A percentile compares a stretch with the other conserved stretches of the same genome.
phyloP scores from a whole-genome alignment of 208 protist species.

The Strigomonas culicis region DNA sequence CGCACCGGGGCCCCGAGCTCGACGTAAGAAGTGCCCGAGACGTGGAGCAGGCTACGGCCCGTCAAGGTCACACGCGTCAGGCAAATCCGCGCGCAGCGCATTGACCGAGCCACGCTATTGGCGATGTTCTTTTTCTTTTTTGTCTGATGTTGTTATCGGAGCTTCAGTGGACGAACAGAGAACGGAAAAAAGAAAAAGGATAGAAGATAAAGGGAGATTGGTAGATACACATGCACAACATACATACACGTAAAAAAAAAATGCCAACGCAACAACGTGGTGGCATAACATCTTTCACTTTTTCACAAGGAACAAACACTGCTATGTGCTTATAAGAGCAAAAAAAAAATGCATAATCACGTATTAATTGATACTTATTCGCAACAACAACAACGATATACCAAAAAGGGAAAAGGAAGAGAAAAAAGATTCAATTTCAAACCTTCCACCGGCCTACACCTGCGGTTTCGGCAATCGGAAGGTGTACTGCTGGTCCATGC shows the following conservation, averaged over 20 bases:
- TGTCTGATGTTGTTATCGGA: background rate
- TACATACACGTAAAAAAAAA: background rate
- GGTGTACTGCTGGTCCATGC: conserved; percentile 87
- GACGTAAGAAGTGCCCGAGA: no score
- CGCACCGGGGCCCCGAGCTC: no score
- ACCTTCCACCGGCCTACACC: background rate
- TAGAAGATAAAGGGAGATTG: background rate
- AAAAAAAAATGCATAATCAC: background rate
- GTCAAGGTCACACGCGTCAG: no score
- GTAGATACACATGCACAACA: no score
- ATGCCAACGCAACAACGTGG: background rate
- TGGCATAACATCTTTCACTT: background rate
- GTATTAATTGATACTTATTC: background rate
- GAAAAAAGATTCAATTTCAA: conserved; percentile 8
- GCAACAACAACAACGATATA: background rate
- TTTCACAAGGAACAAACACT: background rate
- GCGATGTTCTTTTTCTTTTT: background rate
- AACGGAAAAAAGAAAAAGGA: conserved; percentile 9
- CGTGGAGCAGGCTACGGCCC: no score
- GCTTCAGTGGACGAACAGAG: background rate
- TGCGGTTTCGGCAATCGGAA: conserved; percentile 52
- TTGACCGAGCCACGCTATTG: background rate
- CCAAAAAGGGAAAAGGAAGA: conserved; percentile 14
- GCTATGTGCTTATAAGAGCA: no score
- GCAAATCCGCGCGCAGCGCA: background rate